Conservation (phyloP, 1,139 yeast species). For the Diutina pseudorugosa region DNA sequence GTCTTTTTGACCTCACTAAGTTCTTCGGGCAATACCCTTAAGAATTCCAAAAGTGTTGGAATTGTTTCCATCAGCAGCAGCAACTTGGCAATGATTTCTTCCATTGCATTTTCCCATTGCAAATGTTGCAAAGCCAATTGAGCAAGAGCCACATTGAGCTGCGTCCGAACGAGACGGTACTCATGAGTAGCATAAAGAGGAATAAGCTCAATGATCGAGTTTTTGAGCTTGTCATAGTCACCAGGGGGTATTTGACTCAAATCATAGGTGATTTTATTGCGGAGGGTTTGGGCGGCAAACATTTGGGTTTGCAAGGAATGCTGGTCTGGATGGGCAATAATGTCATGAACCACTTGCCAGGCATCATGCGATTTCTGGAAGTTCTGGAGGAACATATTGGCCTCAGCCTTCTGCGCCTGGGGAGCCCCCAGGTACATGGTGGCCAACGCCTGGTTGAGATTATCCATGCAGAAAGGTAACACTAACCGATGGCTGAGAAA, state of each 20-base stretch:
- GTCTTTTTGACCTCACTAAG: conserved; percentile 66
- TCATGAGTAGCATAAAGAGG: conserved; percentile 26
- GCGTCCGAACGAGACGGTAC: conserved; percentile 57
- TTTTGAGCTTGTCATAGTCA: conserved; percentile 42
- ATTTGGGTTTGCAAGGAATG: conserved; percentile 26
- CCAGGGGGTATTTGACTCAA: conserved; percentile 54
- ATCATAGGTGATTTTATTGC: conserved; percentile 79
- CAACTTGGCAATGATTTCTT: conserved; percentile 43
- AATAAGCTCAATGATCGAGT: conserved; percentile 47
- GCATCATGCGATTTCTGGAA: conserved; percentile 75
- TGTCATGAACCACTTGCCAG: conserved; percentile 42
- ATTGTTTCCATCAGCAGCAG: conserved; percentile 25
- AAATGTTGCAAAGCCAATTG: conserved; percentile 70
- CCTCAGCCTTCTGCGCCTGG: conserved; percentile 41
- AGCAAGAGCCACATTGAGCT: conserved; percentile 69
- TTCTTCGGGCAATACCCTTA: conserved; percentile 87
- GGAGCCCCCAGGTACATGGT: conserved; percentile 49
- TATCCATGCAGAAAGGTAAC: conserved; percentile 8
- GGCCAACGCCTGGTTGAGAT: conserved; percentile 38
- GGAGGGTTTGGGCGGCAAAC: conserved; percentile 83
- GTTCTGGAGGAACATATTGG: conserved; percentile 56
- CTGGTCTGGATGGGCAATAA: conserved; percentile 13
- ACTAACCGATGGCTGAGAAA: background rate
- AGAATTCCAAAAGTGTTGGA: conserved; percentile 55
- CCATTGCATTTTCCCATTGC: conserved; percentile 60